Base-by-base conservation (phyloP, 1,139 yeast genomes). In the Blastobotrys raffinosifermentans region DNA sequence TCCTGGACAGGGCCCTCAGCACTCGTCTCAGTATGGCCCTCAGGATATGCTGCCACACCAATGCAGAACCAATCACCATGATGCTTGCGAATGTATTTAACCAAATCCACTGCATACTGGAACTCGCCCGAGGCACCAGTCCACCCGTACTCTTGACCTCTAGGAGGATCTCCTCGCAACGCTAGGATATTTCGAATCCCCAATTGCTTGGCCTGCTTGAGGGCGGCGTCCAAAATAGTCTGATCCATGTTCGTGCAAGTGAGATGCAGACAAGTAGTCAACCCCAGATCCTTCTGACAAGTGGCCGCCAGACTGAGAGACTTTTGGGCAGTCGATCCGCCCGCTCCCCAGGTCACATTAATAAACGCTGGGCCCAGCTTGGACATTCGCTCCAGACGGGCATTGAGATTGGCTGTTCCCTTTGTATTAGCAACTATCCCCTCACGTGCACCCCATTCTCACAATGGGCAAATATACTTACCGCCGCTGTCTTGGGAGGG, bases 281-380 rank as follows among this genome's bases (percentile, higher is more conserved):
- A 36, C 2, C 84, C 85, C 41, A 87, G 68, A 37, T 80, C 84
- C 35, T 73, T 68, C 52, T 82, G 86, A 53, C 94, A 82, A 2
- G 85, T 72, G 14, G 76, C 68, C 0, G 96, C 96, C 41, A 91
- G 67, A 35, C 84, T 93, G 44, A 91, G 63, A 0, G 96, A 83
- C 63, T 86, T 87, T 39, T 76, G 81, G 37, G 93, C 78, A 4
- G 97, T 87, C 2, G 94, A 79, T 2, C 98, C 98, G 26, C 97
- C 97, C 6, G 98, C 97, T 19, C 98, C 98, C 97, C 98, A 91
- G 0, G 99, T 93, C 8, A 93, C 82, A 2, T 96, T 85, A 37
- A 89, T 80, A 58, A 91, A 93, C 17, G 82, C 64, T 2, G 97
- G 97, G 39, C 87, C 89, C 47, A 91, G 66, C 2, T 83, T 81